These are phyloP conservation scores for Ascochyta viciae-villosae DNA, from an alignment of 2,329 filamentous ascomycete species.

Conservation along the genomic window DNA sequence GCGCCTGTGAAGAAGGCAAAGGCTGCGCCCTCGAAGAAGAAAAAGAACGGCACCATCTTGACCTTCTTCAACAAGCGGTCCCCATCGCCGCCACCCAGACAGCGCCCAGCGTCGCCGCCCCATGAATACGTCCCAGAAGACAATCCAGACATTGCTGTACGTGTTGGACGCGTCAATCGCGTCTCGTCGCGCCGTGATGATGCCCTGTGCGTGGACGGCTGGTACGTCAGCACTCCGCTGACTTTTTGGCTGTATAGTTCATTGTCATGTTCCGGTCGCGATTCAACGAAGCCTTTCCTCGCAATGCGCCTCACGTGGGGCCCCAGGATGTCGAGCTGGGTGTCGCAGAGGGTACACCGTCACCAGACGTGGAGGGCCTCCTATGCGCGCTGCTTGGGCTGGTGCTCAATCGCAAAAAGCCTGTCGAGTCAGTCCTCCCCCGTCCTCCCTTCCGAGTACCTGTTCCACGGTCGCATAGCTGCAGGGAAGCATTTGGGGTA, in stretches of 20 bases:
- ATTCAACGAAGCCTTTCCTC: conserved; percentile 87
- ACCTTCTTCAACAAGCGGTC: conserved; percentile 51
- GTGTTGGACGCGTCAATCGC: conserved; percentile 58
- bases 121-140: conserved; percentile 91
- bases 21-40: conserved; percentile 38
- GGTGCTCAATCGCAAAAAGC: conserved; percentile 95
- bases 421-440: conserved; percentile 82
- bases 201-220: background rate
- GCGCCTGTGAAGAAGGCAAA: conserved; percentile 35
- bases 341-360: conserved; percentile 77
- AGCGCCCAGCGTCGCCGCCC: conserved; percentile 84
- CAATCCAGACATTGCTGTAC: conserved; percentile 89
- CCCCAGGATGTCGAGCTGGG: conserved; percentile 95
- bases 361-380: conserved; percentile 84
- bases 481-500: background rate
- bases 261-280: conserved; percentile 97
- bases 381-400: conserved; percentile 88
- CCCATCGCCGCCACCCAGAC: conserved; percentile 63
- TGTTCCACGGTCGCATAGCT: conserved; percentile 28
- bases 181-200: conserved; percentile 42
- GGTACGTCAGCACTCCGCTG: conserved; percentile 31
- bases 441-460: conserved; percentile 12
- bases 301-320: conserved; percentile 86
- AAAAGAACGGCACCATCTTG: conserved; percentile 45
- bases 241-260: conserved; percentile 67